Conservation (phyloP, 2,329 filamentous ascomycete species). For the Bipolaris gigantea region DNA sequence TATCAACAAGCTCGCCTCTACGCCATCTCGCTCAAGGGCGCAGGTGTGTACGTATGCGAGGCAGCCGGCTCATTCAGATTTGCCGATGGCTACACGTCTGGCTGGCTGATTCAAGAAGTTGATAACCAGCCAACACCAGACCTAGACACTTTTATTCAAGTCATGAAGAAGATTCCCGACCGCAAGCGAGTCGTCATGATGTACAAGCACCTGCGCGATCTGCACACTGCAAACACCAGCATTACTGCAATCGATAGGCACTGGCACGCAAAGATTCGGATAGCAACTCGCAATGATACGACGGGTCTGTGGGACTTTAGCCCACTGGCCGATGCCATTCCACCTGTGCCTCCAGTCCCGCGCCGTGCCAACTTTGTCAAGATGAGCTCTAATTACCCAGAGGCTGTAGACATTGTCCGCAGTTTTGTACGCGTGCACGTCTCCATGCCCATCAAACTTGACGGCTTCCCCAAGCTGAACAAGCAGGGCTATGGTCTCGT, state of each 20-base stretch:
- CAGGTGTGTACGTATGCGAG: conserved; percentile 91
- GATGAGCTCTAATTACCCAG: conserved; percentile 82
- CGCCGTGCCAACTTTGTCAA: conserved; percentile 88
- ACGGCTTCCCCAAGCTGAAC: conserved; percentile 93
- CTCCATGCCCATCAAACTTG: conserved; percentile 91
- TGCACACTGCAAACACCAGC: conserved; percentile 91
- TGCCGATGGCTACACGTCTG: conserved; percentile 80
- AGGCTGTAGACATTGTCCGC: conserved; percentile 88
- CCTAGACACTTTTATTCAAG: conserved; percentile 83
- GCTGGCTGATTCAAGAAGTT: conserved; percentile 90
- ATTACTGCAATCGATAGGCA: conserved; percentile 93
- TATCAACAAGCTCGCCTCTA: conserved; percentile 98
- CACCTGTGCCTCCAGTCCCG: conserved; percentile 70
- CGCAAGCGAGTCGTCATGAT: conserved; percentile 85
- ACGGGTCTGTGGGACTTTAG: conserved; percentile 94
- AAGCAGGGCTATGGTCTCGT: conserved; percentile 96
- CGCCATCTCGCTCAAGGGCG: conserved; percentile 76
- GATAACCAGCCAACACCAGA: conserved; percentile 91
- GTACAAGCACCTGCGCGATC: conserved; percentile 91
- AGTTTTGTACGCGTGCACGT: conserved; percentile 94
- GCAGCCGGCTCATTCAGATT: conserved; percentile 93
- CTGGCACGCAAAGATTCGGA: conserved; percentile 92
- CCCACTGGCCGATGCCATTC: conserved; percentile 78
- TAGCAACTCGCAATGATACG: conserved; percentile 85
- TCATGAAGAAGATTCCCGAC: conserved; percentile 83